phyloP scores from a whole-genome alignment of 1,139 yeast genomes.

The Saccharomyces pastorianus region DNA sequence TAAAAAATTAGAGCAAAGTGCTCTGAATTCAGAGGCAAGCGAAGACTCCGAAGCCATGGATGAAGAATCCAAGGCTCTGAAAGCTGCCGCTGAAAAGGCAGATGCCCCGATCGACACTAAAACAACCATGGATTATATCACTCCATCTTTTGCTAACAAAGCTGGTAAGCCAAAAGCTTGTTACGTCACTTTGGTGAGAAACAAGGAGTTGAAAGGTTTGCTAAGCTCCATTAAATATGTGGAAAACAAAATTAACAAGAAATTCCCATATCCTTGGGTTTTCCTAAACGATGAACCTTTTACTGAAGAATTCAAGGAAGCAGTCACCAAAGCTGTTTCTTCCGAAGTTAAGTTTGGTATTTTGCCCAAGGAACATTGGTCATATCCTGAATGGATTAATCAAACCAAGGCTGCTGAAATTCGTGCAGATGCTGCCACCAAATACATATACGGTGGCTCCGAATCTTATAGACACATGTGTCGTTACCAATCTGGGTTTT shows the following conservation, averaged over 20 bases:
- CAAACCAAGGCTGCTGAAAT: conserved; percentile 47
- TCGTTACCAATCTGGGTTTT: conserved; percentile 84
- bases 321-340: conserved; percentile 35
- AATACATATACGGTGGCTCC: conserved; percentile 50
- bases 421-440: conserved; percentile 41
- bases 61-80: conserved; percentile 2
- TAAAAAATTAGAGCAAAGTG: neutral
- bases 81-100: conserved; percentile 5
- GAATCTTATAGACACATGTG: conserved; percentile 81
- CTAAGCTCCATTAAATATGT: conserved; percentile 45
- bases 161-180: conserved; percentile 46
- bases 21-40: neutral
- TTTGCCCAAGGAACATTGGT: conserved; percentile 49
- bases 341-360: conserved; percentile 53
- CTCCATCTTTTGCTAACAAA: conserved; percentile 9
- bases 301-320: conserved; percentile 44
- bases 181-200: conserved; percentile 62
- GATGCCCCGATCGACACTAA: conserved; percentile 2
- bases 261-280: conserved; percentile 73
- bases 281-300: conserved; percentile 68
- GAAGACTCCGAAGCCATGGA: neutral
- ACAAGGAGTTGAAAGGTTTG: conserved; percentile 51
- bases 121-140: conserved; percentile 8
- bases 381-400: conserved; percentile 54
- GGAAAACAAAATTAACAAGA: conserved; percentile 56